Evolutionary conservation across 306 rosid species (phyloP), one percentile per base, ranked within the genome.

Genomic region (Betula pendula): DNA sequence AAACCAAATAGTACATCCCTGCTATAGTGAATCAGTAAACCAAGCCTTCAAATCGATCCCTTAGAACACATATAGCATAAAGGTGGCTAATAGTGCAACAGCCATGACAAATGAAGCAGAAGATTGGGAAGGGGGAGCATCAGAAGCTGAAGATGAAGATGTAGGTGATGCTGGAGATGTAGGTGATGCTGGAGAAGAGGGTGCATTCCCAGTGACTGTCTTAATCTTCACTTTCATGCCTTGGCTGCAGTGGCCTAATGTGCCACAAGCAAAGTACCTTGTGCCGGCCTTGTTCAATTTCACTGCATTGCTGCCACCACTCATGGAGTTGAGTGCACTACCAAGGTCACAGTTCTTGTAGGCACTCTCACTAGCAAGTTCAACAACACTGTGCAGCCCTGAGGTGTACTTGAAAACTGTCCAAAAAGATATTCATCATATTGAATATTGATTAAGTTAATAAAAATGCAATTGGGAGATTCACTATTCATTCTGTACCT

Each of bases 141-240:
- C 65, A 70, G 85, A 22, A 8, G 78, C 6, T 25, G 93, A 65
- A 43, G 91, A 62, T 0, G 42, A 5, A 38, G n/a, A n/a, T n/a
- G n/a, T n/a, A n/a, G n/a, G n/a, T n/a, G n/a, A n/a, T n/a, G n/a
- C n/a, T n/a, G n/a, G n/a, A n/a, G 40, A 35, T 35, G 93, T 9
- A 1, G 90, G 59, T 0, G 87, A 63, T 15, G 86, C 60, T 0
- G 93, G 68, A 35, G 96, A 78, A 33, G 90, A 73, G 50, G 90
- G 77, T 60, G 91, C 77, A 66, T 49, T 85, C 49, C 86, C 96
- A 16, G 83, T 52, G 9, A 22, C 83, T 16, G 70, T 68, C 17
- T 71, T 79, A 51, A 95, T 87, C 85, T 90, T 90, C 7, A 95
- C 49, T 85, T 92, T 95, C 98, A 92, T 92, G 79, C 98, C 98